phyloP scores from a whole-genome alignment of 176 grass and related monocot species.

The Chloris gayana region DNA sequence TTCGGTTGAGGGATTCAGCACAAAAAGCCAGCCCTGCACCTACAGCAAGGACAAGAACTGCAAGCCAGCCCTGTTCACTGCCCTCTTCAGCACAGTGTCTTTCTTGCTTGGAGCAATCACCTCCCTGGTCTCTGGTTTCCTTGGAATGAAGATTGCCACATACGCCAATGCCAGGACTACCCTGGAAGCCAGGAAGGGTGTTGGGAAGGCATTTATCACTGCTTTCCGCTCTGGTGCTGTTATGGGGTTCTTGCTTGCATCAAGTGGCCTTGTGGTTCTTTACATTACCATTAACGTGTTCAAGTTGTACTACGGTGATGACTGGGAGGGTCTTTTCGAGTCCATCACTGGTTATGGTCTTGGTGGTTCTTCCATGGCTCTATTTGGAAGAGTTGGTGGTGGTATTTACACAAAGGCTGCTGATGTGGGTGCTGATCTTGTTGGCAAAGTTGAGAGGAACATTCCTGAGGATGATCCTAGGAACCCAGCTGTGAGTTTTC shows the following conservation, averaged over 20 bases:
- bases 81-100: constrained; percentile 70
- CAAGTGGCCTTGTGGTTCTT: constrained; percentile 83
- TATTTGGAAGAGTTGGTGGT: constrained; percentile 85
- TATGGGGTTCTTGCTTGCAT: constrained; percentile 85
- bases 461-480: constrained; percentile 94
- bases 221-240: constrained; percentile 91
- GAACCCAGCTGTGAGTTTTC: constrained; percentile 85
- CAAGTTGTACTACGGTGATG: constrained; percentile 83
- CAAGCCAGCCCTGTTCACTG: constrained; percentile 74
- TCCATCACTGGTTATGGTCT: constrained; percentile 93
- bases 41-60: constrained; percentile 67
- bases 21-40: constrained; percentile 67
- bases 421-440: constrained; percentile 94
- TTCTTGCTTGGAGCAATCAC: constrained; percentile 91
- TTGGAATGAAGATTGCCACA: constrained; percentile 92
- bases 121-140: constrained; percentile 86
- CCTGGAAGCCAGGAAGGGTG: constrained; percentile 86
- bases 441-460: constrained; percentile 90
- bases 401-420: constrained; percentile 97
- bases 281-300: constrained; percentile 83
- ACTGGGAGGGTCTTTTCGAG: constrained; percentile 92
- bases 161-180: constrained; percentile 89
- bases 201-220: constrained; percentile 80
- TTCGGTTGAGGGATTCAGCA: constrained; percentile 74
- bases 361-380: constrained; percentile 93